Conservation (phyloP, 202 grass and related monocot species). For the Panicum virgatum region DNA sequence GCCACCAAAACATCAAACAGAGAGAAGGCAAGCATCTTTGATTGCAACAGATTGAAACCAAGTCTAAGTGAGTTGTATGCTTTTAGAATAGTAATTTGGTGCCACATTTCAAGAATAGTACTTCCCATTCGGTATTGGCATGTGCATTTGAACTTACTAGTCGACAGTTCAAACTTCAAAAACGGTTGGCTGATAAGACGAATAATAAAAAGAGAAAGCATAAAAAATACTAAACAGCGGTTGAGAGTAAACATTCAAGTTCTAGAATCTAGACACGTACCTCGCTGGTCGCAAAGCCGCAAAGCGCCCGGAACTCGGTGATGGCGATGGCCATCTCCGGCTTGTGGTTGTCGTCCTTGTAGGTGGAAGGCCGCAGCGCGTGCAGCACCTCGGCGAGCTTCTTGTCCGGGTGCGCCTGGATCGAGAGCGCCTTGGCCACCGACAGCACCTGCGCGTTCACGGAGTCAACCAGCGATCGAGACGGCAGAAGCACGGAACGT, state of each 20-base stretch:
- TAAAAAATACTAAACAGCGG: not conserved
- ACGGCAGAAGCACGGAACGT: not conserved
- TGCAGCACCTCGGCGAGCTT: slow-evolving; percentile 70
- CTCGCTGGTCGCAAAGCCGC: slow-evolving; percentile 72
- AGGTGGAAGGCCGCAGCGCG: slow-evolving; percentile 58
- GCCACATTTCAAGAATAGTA: not conserved
- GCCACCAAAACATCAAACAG: not conserved
- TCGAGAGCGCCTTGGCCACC: slow-evolving; percentile 88
- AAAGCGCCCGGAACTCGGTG: slow-evolving; percentile 87
- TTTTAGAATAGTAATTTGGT: not conserved
- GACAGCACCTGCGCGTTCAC: slow-evolving; percentile 59
- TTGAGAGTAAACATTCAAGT: not conserved
- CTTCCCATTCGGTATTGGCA: not conserved
- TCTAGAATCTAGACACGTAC: slow-evolving; percentile 34
- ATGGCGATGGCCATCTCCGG: slow-evolving; percentile 97
- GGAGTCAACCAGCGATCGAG: slow-evolving; percentile 2
- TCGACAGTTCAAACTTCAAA: not conserved
- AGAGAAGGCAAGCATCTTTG: not conserved
- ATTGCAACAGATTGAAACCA: not conserved
- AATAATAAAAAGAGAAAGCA: not conserved
- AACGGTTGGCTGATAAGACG: slow-evolving; percentile 12
- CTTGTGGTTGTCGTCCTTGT: slow-evolving; percentile 91
- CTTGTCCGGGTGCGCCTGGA: slow-evolving; percentile 98
- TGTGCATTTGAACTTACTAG: slow-evolving; percentile 14
- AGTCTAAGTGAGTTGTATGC: not conserved